Conservation (phyloP, 352 stramenopile genomes). For the Phytopythium vexans region DNA sequence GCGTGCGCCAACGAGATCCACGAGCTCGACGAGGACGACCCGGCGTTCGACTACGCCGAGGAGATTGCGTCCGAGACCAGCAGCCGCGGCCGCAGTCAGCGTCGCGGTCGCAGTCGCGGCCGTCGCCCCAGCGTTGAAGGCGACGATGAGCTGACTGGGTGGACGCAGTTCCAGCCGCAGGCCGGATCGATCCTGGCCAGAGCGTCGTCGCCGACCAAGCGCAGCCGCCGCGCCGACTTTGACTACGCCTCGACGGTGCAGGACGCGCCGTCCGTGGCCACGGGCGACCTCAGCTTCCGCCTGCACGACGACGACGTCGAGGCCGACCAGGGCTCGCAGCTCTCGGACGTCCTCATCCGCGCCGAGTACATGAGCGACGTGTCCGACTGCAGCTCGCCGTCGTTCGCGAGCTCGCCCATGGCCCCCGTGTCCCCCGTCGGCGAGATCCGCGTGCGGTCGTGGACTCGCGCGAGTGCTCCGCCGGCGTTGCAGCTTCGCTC, state of each 20-base stretch:
- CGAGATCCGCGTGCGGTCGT: not conserved
- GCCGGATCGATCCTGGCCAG: conserved; percentile 3
- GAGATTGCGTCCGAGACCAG: conserved; percentile 23
- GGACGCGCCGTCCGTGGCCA: conserved; percentile 18
- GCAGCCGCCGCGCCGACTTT: conserved; percentile 11
- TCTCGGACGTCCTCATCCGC: conserved; percentile 48
- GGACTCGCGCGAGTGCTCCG: not conserved
- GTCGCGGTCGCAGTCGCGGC: conserved; percentile 1
- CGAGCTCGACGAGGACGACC: conserved; percentile 65
- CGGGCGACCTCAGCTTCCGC: conserved; percentile 9
- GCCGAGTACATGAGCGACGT: conserved; percentile 45
- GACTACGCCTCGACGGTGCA: conserved; percentile 55
- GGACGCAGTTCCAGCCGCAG: not conserved
- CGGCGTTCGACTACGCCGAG: conserved; percentile 71
- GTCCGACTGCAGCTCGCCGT: conserved; percentile 2
- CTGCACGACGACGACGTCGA: conserved; percentile 29
- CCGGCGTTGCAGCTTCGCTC: not conserved
- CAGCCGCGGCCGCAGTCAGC: too few species aligned
- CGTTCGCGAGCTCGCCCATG: not conserved
- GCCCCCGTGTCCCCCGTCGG: not conserved
- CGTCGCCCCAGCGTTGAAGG: not conserved
- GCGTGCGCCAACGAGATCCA: conserved; percentile 81
- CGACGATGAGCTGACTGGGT: not conserved
- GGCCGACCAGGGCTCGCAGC: conserved; percentile 51
- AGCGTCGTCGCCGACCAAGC: not conserved